These are phyloP conservation scores for Phytophthora boehmeriae DNA, from an alignment of 352 stramenopile genomes.

Conservation along the genomic window DNA sequence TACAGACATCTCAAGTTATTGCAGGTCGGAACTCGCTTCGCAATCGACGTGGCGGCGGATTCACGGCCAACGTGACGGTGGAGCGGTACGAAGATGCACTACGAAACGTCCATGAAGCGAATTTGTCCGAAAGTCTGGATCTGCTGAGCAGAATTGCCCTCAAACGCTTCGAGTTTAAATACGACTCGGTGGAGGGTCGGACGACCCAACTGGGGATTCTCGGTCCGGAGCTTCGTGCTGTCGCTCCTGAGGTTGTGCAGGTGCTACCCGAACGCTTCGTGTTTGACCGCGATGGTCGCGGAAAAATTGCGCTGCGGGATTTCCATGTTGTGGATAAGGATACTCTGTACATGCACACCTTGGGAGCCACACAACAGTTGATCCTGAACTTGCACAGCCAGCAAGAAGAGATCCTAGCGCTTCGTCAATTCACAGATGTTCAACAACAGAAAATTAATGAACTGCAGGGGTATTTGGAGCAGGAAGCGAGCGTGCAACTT, in stretches of 20 bases:
- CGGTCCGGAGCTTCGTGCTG: constrained; percentile 52
- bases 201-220: constrained; percentile 72
- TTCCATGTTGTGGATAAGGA: constrained; percentile 90
- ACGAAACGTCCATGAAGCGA: constrained; percentile 46
- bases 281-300: constrained; percentile 47
- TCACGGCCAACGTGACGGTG: constrained; percentile 43
- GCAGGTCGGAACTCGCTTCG: constrained; percentile 29
- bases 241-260: constrained; percentile 80
- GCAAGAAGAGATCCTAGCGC: constrained; percentile 37
- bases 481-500: constrained; percentile 70
- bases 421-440: constrained; percentile 23
- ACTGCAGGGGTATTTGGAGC: constrained; percentile 57
- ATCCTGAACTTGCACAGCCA: constrained; percentile 40
- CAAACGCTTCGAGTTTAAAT: constrained; percentile 82
- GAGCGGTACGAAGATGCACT: constrained; percentile 59
- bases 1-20: neutral
- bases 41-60: constrained; percentile 23
- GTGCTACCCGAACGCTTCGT: constrained; percentile 64
- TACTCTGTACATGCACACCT: constrained; percentile 92
- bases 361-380: constrained; percentile 90
- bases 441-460: constrained; percentile 47
- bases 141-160: constrained; percentile 56
- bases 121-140: constrained; percentile 51
- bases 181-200: constrained; percentile 71
- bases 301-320: constrained; percentile 77